Conservation (phyloP, 2,329 filamentous ascomycete species). For the Emydomyces testavorans region DNA sequence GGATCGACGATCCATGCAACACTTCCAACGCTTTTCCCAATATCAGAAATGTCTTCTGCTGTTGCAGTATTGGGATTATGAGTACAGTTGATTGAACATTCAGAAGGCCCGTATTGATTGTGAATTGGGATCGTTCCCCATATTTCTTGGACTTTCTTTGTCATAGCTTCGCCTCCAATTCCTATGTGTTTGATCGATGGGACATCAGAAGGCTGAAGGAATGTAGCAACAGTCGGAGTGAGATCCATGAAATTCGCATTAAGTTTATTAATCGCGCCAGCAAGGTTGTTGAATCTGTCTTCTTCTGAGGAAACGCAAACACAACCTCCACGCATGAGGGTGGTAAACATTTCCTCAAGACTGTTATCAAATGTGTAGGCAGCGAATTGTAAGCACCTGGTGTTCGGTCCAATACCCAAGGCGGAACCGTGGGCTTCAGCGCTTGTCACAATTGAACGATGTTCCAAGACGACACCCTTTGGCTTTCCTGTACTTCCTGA, state of each 20-base stretch:
- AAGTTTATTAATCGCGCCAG: slow-evolving; percentile 37
- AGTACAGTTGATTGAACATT: slow-evolving; percentile 17
- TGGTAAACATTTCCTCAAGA: slow-evolving; percentile 28
- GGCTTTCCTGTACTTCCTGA: slow-evolving; percentile 75
- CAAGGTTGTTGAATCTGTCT: slow-evolving; percentile 37
- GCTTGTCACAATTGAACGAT: slow-evolving; percentile 34
- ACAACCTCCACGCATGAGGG: slow-evolving; percentile 30
- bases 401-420: slow-evolving; percentile 28
- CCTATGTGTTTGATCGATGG: slow-evolving; percentile 28
- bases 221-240: slow-evolving; percentile 44
- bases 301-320: slow-evolving; percentile 36
- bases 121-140: slow-evolving; percentile 15
- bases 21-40: slow-evolving; percentile 15
- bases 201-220: slow-evolving; percentile 30
- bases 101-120: slow-evolving; percentile 18
- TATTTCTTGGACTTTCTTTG: slow-evolving; percentile 20
- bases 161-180: slow-evolving; percentile 28
- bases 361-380: slow-evolving; percentile 38
- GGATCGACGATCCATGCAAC: slow-evolving; percentile 33
- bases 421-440: slow-evolving; percentile 35
- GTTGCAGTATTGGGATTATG: slow-evolving; percentile 13
- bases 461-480: slow-evolving; percentile 71
- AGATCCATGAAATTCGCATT: slow-evolving; percentile 43
- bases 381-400: slow-evolving; percentile 32
- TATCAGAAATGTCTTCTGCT: slow-evolving; percentile 14